Evolutionary conservation across 2,329 filamentous ascomycete species (phyloP), one percentile per base, ranked within the genome.

Genomic region (Blastomyces percursus): DNA sequence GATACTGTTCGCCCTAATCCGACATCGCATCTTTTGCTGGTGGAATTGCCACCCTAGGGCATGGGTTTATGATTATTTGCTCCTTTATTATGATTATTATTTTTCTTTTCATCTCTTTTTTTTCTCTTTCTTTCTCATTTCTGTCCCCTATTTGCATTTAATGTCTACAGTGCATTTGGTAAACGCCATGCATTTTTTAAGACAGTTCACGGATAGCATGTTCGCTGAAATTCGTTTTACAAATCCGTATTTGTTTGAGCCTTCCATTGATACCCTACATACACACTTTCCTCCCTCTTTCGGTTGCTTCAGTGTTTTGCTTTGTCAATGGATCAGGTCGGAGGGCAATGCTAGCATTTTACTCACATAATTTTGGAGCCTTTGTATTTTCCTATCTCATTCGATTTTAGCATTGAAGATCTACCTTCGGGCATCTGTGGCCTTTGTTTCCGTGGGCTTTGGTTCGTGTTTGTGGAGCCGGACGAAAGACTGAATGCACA

Each of bases 231-330:
- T 46, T 44, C 11, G n/a, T 30, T n/a, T 42, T 7, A 21, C 42
- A 38, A 27, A 59, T 59, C 42, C 56, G 27, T 46, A 46, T 59
- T 59, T 59, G 40, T 35, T 59, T 48, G 16, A 48, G 40, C 38
- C 27, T 42, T 59, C 42, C 40, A 59, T 48, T 48, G 56, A 59
- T 59, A 59, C 56, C 56, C 56, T 27, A 7, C 7, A 54, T 21
- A 19, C 7, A 54, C 11, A 19, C 51, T 21, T 9, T n/a, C 46
- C 12, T n/a, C 35, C 35, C 16, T 48, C 16, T 32, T 46, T 46
- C 8, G 56, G 21, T 35, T 59, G 42, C 16, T 48, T 14, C 27
- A 32, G n/a, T 54, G 19, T 35, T 35, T 48, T 42, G 19, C 8
- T 11, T 32, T 40, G 16, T 57, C 48, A 4, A 57, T 44, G 35